Conservation (phyloP, 2,329 filamentous ascomycete genomes). For the Xylariaceae sp. region DNA sequence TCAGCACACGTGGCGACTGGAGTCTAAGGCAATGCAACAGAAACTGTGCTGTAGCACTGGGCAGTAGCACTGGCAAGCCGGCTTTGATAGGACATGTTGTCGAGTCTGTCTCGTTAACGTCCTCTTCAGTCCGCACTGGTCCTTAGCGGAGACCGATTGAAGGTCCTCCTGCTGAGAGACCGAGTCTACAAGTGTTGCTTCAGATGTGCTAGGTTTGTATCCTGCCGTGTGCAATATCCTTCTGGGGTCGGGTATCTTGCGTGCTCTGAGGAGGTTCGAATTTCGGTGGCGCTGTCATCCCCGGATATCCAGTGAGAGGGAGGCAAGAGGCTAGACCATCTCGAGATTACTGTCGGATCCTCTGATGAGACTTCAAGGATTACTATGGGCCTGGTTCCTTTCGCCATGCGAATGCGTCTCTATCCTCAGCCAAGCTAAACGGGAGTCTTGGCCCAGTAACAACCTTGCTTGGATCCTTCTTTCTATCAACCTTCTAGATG, state of each 20-base stretch:
- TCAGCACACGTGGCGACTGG: too few relatives aligned
- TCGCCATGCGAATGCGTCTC: conserved; percentile 3
- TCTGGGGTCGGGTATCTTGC: background rate
- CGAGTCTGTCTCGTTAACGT: too few relatives aligned
- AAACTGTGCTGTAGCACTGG: too few relatives aligned
- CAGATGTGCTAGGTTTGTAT: too few relatives aligned
- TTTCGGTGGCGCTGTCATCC: conserved; percentile 16
- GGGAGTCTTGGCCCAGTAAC: conserved; percentile 16
- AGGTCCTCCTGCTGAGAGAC: too few relatives aligned
- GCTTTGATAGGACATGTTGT: too few relatives aligned
- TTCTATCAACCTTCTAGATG: conserved; percentile 3
- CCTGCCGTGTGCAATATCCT: too few relatives aligned
- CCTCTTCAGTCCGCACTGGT: too few relatives aligned
- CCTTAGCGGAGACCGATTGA: too few relatives aligned
- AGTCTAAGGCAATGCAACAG: too few relatives aligned
- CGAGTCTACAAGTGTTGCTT: too few relatives aligned
- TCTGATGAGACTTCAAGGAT: conserved; percentile 15
- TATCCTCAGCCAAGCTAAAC: conserved; percentile 14
- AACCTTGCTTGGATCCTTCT: conserved; percentile 1
- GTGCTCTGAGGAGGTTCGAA: conserved; percentile 14
- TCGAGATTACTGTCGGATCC: conserved; percentile 23
- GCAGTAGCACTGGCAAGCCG: too few relatives aligned
- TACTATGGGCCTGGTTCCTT: conserved; percentile 18
- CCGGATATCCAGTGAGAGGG: conserved; percentile 21
- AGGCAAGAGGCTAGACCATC: conserved; percentile 15